Conservation (phyloP, 2,329 filamentous ascomycete genomes). For the Fusarium sp. region DNA sequence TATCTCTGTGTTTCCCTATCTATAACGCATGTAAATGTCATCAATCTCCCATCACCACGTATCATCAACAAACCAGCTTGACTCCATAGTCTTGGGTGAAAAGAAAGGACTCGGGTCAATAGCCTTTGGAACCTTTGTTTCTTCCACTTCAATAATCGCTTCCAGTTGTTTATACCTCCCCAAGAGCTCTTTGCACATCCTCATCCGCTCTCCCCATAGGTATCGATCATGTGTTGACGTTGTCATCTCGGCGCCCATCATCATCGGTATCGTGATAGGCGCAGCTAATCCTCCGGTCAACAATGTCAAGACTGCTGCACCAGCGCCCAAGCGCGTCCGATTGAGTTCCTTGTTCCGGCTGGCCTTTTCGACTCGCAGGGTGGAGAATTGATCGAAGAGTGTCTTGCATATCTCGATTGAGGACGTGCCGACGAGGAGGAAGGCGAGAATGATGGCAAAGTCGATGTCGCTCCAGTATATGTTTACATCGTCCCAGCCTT, state of each 20-base stretch:
- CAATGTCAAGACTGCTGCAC: constrained; percentile 6
- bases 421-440: neutral
- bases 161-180: neutral
- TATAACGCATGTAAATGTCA: neutral
- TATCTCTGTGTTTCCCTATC: neutral
- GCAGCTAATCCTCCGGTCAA: neutral
- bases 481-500: constrained; percentile 9
- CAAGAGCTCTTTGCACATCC: neutral
- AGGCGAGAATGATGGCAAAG: constrained; percentile 5
- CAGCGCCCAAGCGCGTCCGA: neutral
- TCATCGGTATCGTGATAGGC: neutral
- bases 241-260: neutral
- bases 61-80: constrained; percentile 13
- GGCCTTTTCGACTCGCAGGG: neutral
- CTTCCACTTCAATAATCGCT: neutral
- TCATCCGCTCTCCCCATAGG: neutral
- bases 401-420: constrained; percentile 4
- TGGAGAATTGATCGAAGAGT: constrained; percentile 8
- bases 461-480: constrained; percentile 19
- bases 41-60: neutral
- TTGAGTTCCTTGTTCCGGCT: constrained; percentile 1
- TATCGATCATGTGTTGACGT: neutral
- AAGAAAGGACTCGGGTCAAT: neutral
- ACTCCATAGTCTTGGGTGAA: neutral
- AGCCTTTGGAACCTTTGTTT: neutral